These are phyloP conservation scores for Microdochium bolleyi DNA, from an alignment of 2,329 filamentous ascomycete genomes.

Conservation along the genomic window DNA sequence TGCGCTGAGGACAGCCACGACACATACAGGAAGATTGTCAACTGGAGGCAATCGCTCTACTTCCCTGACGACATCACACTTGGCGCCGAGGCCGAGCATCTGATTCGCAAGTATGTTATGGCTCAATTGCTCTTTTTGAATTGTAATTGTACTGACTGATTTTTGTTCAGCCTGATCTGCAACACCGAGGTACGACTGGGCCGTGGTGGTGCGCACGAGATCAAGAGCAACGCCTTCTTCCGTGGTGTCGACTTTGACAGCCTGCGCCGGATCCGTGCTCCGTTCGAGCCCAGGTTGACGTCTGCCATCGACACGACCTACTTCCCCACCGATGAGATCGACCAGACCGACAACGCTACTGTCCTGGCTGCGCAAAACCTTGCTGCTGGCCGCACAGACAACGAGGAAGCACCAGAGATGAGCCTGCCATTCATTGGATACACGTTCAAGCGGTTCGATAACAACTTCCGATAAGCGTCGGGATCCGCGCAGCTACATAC, in stretches of 20 bases:
- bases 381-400: slow-evolving; percentile 48
- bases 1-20: slow-evolving; percentile 96
- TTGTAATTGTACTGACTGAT: slow-evolving; percentile 10
- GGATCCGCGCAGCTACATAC: slow-evolving; percentile 3
- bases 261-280: slow-evolving; percentile 84
- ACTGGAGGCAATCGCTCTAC: slow-evolving; percentile 92
- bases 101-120: slow-evolving; percentile 72
- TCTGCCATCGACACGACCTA: slow-evolving; percentile 96
- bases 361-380: slow-evolving; percentile 77
- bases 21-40: slow-evolving; percentile 98
- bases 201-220: slow-evolving; percentile 77
- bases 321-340: slow-evolving; percentile 98
- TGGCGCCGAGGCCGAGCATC: slow-evolving; percentile 79
- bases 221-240: slow-evolving; percentile 95
- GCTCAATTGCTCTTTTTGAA: not conserved
- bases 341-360: slow-evolving; percentile 89
- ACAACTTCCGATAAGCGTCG: slow-evolving; percentile 50
- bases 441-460: slow-evolving; percentile 94
- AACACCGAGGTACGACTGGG: slow-evolving; percentile 90
- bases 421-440: slow-evolving; percentile 94
- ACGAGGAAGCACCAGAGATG: slow-evolving; percentile 84
- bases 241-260: slow-evolving; percentile 92
- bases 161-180: slow-evolving; percentile 69
- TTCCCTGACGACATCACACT: slow-evolving; percentile 94
- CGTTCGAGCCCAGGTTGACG: slow-evolving; percentile 88